Conservation (phyloP, 2,329 filamentous ascomycete genomes). For the Monosporascus sp. region DNA sequence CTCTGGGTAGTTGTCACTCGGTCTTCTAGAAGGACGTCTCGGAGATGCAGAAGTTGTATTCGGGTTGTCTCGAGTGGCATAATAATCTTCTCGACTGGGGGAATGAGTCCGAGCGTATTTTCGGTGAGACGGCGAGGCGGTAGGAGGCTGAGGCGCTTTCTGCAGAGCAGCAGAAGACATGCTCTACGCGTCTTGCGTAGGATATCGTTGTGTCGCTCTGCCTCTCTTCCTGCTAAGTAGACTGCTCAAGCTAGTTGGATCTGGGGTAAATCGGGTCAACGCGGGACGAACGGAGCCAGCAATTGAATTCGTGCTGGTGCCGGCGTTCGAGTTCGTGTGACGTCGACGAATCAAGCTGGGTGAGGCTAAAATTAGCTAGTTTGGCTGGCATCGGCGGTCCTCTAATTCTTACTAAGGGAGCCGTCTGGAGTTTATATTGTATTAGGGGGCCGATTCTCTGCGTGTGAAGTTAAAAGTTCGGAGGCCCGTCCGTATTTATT, state of each 20-base stretch:
- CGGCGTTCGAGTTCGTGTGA: too few species aligned
- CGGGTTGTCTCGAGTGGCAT: slow-evolving; percentile 44
- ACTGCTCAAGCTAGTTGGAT: too few species aligned
- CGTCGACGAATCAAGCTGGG: too few species aligned
- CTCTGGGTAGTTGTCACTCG: slow-evolving; percentile 40
- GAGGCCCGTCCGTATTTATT: neutral
- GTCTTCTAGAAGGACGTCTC: slow-evolving; percentile 47
- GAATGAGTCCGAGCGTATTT: slow-evolving; percentile 49
- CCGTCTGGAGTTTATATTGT: too few species aligned
- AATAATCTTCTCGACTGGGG: slow-evolving; percentile 50
- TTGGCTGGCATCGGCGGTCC: too few species aligned
- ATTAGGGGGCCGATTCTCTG: neutral
- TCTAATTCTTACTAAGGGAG: too few species aligned
- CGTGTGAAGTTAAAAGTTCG: neutral
- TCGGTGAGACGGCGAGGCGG: slow-evolving; percentile 40
- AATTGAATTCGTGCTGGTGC: neutral
- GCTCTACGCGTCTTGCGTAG: slow-evolving; percentile 33
- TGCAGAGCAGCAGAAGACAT: slow-evolving; percentile 63
- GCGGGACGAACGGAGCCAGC: neutral
- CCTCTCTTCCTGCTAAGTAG: too few species aligned
- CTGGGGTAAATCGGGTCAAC: neutral
- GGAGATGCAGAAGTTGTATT: slow-evolving; percentile 46
- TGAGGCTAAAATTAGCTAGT: too few species aligned
- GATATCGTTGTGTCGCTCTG: neutral
- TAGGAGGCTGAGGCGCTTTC: slow-evolving; percentile 45